Conservation (phyloP, 495 filamentous ascomycete genomes). For the Daldinia caldariorum region DNA sequence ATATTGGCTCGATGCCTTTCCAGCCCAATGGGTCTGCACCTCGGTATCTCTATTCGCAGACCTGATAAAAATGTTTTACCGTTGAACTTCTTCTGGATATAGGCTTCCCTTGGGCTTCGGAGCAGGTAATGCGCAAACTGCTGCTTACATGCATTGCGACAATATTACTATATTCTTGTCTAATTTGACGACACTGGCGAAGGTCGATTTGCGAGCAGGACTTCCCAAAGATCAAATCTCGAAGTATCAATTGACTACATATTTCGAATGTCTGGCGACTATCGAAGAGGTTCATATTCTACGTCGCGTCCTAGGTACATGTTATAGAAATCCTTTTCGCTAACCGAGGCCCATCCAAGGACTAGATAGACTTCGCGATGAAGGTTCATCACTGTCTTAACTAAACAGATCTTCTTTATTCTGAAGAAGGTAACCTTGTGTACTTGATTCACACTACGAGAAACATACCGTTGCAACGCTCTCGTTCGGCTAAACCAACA, state of each 20-base stretch:
- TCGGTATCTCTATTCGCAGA: neutral
- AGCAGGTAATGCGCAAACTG: neutral
- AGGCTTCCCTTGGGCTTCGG: neutral
- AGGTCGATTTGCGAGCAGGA: neutral
- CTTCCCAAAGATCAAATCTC: neutral
- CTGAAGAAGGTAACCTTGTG: neutral
- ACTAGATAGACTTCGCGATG: too few species aligned
- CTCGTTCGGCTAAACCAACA: neutral
- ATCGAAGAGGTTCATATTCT: neutral
- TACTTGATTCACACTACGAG: neutral
- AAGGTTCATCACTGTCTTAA: neutral
- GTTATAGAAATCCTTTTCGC: neutral
- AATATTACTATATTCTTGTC: neutral
- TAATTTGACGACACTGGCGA: too few species aligned
- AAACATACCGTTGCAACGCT: neutral
- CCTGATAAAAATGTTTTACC: neutral
- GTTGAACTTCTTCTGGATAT: neutral
- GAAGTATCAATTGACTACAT: too few species aligned
- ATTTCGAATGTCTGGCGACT: neutral
- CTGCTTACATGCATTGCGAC: neutral
- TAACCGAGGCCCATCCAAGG: neutral
- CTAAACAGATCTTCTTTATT: neutral
- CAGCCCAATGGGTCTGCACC: neutral
- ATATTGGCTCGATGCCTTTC: neutral
- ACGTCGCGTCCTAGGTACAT: neutral